Evolutionary conservation across 805 yeast genomes (phyloP).

Genomic region (Spathaspora boniae): DNA sequence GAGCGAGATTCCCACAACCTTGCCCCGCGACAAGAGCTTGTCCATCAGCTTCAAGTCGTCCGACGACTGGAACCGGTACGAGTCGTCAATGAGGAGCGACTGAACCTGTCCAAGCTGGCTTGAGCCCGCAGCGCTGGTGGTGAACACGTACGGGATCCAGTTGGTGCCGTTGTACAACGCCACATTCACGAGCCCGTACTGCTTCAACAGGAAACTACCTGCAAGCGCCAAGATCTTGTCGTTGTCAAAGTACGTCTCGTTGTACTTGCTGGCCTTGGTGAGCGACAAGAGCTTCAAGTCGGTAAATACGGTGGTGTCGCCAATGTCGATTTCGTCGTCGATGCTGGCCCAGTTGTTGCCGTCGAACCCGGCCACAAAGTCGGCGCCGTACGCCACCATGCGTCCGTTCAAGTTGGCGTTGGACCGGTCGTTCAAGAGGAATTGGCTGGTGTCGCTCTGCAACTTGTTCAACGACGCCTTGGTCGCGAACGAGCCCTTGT

Average conservation of each 20-base stretch:
- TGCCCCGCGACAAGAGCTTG: constrained; percentile 31
- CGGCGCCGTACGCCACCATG: constrained; percentile 31
- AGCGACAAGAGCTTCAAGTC: constrained; percentile 45
- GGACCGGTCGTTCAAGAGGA: constrained; percentile 43
- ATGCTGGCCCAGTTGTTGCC: constrained; percentile 48
- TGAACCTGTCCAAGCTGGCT: constrained; percentile 26
- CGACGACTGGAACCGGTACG: constrained; percentile 33
- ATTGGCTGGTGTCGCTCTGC: constrained; percentile 27
- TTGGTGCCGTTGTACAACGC: constrained; percentile 61
- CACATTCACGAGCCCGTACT: constrained; percentile 55
- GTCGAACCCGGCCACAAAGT: constrained; percentile 40
- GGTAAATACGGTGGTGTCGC: constrained; percentile 33
- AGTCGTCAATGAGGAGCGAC: constrained; percentile 32
- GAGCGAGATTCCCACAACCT: constrained; percentile 43
- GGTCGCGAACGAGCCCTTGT: constrained; percentile 24
- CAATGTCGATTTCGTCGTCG: constrained; percentile 26
- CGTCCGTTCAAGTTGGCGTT: constrained; percentile 38
- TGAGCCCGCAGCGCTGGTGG: constrained; percentile 20
- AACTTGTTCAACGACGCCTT: constrained; percentile 19
- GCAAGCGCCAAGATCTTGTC: constrained; percentile 50
- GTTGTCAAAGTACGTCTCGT: constrained; percentile 38
- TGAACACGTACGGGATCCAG: constrained; percentile 65
- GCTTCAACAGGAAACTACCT: constrained; percentile 49
- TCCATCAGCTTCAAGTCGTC: constrained; percentile 21
- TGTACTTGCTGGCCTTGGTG: constrained; percentile 23